Conservation (phyloP, 176 grass and related monocot species). For the maize (Zea mays) region DNA sequence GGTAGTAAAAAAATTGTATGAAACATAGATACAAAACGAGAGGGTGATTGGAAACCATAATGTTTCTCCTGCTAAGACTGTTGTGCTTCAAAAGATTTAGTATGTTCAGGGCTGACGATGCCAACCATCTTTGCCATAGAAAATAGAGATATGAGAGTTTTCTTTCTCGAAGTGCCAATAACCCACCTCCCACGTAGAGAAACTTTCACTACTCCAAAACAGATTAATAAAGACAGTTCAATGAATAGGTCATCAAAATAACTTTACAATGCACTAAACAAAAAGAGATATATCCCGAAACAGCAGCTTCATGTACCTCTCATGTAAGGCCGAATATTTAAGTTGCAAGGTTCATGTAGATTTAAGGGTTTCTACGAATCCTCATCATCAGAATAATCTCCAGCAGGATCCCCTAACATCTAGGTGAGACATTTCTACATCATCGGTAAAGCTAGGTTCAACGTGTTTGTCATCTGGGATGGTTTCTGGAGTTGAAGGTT, state of each 20-base stretch:
- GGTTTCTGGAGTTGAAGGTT: slow-evolving; percentile 40
- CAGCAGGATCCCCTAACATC: slow-evolving; percentile 47
- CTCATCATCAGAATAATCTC: slow-evolving; percentile 69
- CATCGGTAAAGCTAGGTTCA: slow-evolving; percentile 40
- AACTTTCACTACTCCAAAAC: too few relatives aligned
- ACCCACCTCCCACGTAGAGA: slow-evolving; percentile 42
- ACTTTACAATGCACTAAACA: too few relatives aligned
- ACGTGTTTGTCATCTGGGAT: slow-evolving; percentile 30
- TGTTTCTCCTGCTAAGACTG: slow-evolving; percentile 53
- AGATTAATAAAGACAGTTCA: too few relatives aligned
- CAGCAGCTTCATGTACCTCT: too few relatives aligned
- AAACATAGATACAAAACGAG: too few relatives aligned
- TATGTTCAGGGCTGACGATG: slow-evolving; percentile 43
- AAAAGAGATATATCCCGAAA: too few relatives aligned
- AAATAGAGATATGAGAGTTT: slow-evolving; percentile 55
- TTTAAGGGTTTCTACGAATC: slow-evolving; percentile 79
- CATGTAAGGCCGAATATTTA: too few relatives aligned
- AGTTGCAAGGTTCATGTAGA: slow-evolving; percentile 76
- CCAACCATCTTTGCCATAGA: slow-evolving; percentile 76
- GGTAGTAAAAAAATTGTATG: too few relatives aligned
- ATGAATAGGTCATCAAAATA: too few relatives aligned
- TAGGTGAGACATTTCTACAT: slow-evolving; percentile 35
- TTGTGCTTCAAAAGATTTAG: slow-evolving; percentile 52
- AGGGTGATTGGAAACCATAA: slow-evolving; percentile 47
- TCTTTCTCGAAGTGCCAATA: slow-evolving; percentile 41